Percentiles rank a stretch among this genome's conserved stretches.
Evolutionary conservation across 1,139 yeast genomes (phyloP).

Genomic region (Debaryomyces robertsiae): DNA sequence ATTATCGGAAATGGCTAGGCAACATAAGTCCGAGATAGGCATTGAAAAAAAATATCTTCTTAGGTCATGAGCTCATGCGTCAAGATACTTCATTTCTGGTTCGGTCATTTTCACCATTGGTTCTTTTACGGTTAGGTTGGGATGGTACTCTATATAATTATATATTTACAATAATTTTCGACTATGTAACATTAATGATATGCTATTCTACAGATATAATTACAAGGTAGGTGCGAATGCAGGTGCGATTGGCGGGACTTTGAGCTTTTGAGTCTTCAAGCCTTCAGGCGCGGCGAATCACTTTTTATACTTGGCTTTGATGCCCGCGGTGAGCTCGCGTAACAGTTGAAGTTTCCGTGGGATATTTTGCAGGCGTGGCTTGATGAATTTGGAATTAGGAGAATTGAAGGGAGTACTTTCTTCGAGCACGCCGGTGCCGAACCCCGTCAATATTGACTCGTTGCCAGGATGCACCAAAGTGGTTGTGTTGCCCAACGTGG

Average conservation of each 20-base stretch:
- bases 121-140: conserved; percentile 1
- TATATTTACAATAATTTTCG: conserved; percentile 3
- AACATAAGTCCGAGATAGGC: conserved; percentile 19
- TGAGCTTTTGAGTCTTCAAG: neutral
- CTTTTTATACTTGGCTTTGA: conserved; percentile 33
- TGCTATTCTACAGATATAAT: conserved; percentile 8
- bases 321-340: conserved; percentile 39
- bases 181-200: conserved; percentile 4
- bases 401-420: conserved; percentile 45
- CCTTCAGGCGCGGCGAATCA: neutral
- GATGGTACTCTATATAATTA: conserved; percentile 3
- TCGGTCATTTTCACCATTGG: conserved; percentile 7
- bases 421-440: conserved; percentile 43
- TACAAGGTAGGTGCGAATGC: neutral
- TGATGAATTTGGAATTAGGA: conserved; percentile 24
- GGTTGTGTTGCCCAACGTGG: conserved; percentile 25
- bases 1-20: conserved; percentile 33
- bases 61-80: too few relatives aligned
- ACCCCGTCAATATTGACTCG: conserved; percentile 33
- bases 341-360: conserved; percentile 36
- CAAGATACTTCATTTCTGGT: neutral
- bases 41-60: neutral
- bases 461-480: conserved; percentile 23
- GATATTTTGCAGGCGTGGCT: conserved; percentile 18
- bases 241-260: too few relatives aligned